Percentiles rank a stretch among this genome's conserved stretches.
Conservation (phyloP, 2,329 filamentous ascomycete genomes). For the Xylariomycetidae sp. region DNA sequence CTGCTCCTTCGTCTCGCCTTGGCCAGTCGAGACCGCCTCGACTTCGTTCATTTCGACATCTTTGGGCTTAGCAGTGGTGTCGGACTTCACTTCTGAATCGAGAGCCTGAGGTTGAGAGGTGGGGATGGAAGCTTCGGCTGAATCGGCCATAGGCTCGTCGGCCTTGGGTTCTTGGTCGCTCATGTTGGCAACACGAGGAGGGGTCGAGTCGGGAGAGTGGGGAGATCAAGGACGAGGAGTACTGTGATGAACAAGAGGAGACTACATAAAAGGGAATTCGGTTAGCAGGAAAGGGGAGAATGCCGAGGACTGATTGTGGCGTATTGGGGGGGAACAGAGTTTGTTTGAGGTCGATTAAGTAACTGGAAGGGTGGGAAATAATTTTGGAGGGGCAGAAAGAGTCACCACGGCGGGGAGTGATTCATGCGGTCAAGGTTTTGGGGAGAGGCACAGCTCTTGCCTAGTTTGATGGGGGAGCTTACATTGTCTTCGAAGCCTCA, state of each 20-base stretch:
- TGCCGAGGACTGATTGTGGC: not conserved
- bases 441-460: no score
- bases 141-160: constrained; percentile 27
- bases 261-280: not conserved
- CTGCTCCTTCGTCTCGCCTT: not conserved
- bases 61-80: constrained; percentile 1
- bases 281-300: constrained; percentile 1
- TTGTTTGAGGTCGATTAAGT: constrained; percentile 3
- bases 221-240: not conserved
- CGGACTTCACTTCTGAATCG: constrained; percentile 2
- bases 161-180: constrained; percentile 36
- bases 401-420: constrained; percentile 13
- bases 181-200: constrained; percentile 16
- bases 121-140: constrained; percentile 6
- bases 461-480: no score
- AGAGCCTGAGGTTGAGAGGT: constrained; percentile 1
- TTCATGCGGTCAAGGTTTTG: constrained; percentile 1
- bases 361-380: constrained; percentile 3
- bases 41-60: constrained; percentile 3
- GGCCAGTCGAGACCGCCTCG: not conserved
- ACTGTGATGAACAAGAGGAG: not conserved
- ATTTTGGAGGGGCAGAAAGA: constrained; percentile 5
- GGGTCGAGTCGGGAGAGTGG: not conserved
- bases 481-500: no score
- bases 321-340: no score